Evolutionary conservation across 345 rosid species (phyloP).

Genomic region (Hevea brasiliensis): DNA sequence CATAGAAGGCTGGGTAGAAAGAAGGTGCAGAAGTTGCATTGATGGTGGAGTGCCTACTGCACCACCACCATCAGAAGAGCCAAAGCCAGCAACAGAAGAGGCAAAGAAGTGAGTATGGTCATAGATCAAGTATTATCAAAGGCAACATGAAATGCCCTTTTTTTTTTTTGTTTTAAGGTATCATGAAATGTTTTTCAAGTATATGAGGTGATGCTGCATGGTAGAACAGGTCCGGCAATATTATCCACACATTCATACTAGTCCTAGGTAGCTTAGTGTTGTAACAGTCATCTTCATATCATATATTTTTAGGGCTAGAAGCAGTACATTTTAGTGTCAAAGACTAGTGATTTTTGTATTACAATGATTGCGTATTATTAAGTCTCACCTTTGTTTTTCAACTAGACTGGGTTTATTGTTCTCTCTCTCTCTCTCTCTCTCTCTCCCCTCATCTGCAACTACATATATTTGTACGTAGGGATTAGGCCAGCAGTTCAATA

Average conservation of each 20-base stretch:
- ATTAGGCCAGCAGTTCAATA: background rate
- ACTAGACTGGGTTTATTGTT: background rate
- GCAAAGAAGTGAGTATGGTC: conserved; percentile 44
- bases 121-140: background rate
- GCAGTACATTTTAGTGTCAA: background rate
- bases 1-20: conserved; percentile 91
- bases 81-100: conserved; percentile 42
- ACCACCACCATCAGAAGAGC: conserved; percentile 24
- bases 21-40: conserved; percentile 74
- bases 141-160: background rate
- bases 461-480: background rate
- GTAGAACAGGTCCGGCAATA: conserved; percentile 1
- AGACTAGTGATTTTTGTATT: conserved; percentile 1
- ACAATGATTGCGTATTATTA: conserved; percentile 1
- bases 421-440: background rate
- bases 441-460: background rate
- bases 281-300: background rate
- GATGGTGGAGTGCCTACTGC: conserved; percentile 68
- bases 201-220: background rate
- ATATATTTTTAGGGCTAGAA: conserved; percentile 10
- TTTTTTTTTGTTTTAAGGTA: too few relatives aligned
- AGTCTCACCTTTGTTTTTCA: background rate
- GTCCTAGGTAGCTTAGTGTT: conserved; percentile 3
- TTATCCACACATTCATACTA: background rate
- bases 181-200: background rate